Evolutionary conservation across 768 basidiomycete species (phyloP), one percentile per base, ranked within the genome.

Genomic region (Lactarius evosmus): DNA sequence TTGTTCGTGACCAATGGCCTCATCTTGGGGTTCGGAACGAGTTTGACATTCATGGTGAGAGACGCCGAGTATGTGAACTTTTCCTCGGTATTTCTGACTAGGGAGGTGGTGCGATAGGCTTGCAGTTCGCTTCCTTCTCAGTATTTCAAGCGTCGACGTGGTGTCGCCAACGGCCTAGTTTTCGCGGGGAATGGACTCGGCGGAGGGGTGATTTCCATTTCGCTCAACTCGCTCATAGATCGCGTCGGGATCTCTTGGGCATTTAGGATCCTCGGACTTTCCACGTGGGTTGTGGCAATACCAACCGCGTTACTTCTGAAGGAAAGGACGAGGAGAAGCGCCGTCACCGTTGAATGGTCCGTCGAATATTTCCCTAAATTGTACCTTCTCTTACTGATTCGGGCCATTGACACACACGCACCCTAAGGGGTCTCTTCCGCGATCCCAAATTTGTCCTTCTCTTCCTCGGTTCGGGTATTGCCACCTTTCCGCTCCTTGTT

Each of bases 401-500:
- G 25, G 22, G 46, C 22, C 22, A 36, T 40, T 53, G 44, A n/a
- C 34, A n/a, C 16, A 33, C 14, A 4, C 3, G 32, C 30, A 17
- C 16, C 9, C 11, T n/a, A 14, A 74, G 74, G 72, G 69, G 69
- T 53, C 56, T 75, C 4, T 75, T 75, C 66, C 67, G 58, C 56
- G 74, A 76, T 65, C 56, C 56, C 7, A 73, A 72, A 49, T 73
- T 71, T 29, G 56, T 70, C 16, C 58, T 70, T 7, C 68, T 76
- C 7, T 75, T 72, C 61, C 36, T 75, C n/a, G 74, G 73, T 4
- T 73, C 72, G 33, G 74, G 68, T n/a, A 63, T 75, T 29, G 74
- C 71, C 29, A 75, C 74, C 17, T 77, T 78, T 60, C 75, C 74
- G n/a, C 62, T 75, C 9, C 72, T 78, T 38, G 74, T 75, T 27